A percentile compares a stretch with the other conserved stretches of the same genome.
Evolutionary conservation across 305 asterid species (phyloP).

Genomic region (Nicotiana rustica): DNA sequence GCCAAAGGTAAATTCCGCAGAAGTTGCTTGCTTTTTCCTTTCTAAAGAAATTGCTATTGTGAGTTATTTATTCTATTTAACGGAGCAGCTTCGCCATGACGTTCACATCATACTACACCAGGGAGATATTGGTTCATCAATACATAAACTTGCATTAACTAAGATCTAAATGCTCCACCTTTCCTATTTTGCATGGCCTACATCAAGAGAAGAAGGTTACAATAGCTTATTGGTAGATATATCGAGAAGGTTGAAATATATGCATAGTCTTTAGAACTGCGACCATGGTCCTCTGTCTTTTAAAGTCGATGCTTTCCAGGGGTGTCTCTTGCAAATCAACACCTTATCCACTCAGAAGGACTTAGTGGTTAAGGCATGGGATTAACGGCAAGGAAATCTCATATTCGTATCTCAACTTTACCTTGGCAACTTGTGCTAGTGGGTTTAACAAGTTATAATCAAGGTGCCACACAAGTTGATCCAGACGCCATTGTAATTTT

Average conservation of each 20-base stretch:
- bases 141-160: not conserved
- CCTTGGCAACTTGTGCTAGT: not conserved
- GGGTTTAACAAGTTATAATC: not conserved
- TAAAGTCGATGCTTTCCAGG: not conserved
- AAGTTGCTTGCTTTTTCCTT: not conserved
- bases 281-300: not conserved
- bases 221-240: not conserved
- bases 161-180: not conserved
- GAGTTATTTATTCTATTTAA: not conserved
- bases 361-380: too few relatives aligned
- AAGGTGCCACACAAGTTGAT: not conserved
- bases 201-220: not conserved
- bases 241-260: not conserved
- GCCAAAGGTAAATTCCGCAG: not conserved
- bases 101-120: conserved; percentile 24
- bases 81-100: not conserved
- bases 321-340: not conserved
- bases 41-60: not conserved
- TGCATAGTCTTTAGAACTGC: not conserved
- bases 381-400: too few relatives aligned
- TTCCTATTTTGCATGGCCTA: not conserved
- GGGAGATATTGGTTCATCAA: not conserved
- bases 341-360: not conserved
- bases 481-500: not conserved
- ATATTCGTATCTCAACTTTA: not conserved